phyloP scores from a whole-genome alignment of 345 rosid species.

The Syzygium oleosum region DNA sequence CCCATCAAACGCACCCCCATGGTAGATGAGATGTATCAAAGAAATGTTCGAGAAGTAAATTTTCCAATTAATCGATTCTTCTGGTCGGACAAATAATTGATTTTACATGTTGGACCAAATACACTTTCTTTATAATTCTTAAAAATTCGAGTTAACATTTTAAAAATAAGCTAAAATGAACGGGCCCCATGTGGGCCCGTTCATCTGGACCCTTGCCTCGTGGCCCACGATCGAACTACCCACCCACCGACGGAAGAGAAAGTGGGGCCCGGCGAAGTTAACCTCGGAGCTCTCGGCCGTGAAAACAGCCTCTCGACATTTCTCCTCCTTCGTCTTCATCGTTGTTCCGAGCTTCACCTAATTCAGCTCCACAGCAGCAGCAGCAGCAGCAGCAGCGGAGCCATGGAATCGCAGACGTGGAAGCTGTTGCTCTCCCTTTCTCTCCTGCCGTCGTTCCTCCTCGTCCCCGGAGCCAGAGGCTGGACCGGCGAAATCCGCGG shows the following conservation, averaged over 20 bases:
- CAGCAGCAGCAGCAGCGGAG: not conserved
- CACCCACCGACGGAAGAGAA: not conserved
- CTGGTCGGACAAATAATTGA: no score
- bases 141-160: not conserved
- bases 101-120: fast-evolving
- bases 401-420: conserved; percentile 31
- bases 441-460: conserved; percentile 7
- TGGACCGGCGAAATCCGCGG: conserved; percentile 97
- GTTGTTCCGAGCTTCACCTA: not conserved
- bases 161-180: not conserved
- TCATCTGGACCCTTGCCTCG: not conserved
- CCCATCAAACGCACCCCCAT: fast-evolving
- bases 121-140: not conserved
- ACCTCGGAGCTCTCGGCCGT: not conserved
- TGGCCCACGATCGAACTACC: not conserved
- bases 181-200: not conserved
- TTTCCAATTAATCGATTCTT: not conserved
- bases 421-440: conserved; percentile 24
- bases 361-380: not conserved
- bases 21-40: not conserved
- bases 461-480: conserved; percentile 33
- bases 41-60: not conserved
- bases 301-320: not conserved
- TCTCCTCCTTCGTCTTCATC: not conserved
- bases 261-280: not conserved